Evolutionary conservation across 306 rosid species (phyloP), one percentile per base, ranked within the genome.

Genomic region (Trichosanthes cucumerina): DNA sequence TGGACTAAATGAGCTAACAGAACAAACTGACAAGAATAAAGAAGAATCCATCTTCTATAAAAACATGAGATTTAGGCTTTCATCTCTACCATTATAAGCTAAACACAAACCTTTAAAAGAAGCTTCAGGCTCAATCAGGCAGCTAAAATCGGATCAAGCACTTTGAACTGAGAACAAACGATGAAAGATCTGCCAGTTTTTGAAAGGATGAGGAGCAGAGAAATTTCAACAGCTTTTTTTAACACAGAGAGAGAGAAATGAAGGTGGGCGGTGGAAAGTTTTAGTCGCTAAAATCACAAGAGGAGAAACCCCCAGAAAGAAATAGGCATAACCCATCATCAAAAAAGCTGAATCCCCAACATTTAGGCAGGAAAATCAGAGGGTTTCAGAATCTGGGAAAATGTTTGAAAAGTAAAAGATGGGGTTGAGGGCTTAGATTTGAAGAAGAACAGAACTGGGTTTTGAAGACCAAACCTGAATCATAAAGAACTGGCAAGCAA

Each of bases 161-260:
- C 76, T 53, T 9, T 16, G 4, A 65, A 57, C 81, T n/a, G 39
- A 79, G 39, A 69, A 49, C n/a, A 79, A 66, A 54, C 3, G 2
- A 34, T 53, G 43, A 41, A 39, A 79, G 81, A 79, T 79, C 81
- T 79, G 77, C 31, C 47, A 69, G 81, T 18, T 53, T 68, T 28
- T 16, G 26, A 64, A 79, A 49, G 16, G 49, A 63, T 53, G 28
- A 70, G n/a, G 50, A 77, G 44, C 43, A 39, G 41, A 50, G 28
- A 74, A 50, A 18, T 28, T 49, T 72, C 36, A 46, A 47, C 58
- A 70, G 44, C 54, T 24, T 46, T 13, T 68, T 39, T 19, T 7
- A 36, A 36, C 28, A 68, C 18, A 39, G 31, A 68, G 10, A 69
- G 23, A 68, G 5, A 39, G 31, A 39, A 68, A 68, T 38, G 73